Base-by-base conservation (phyloP, 1,139 yeast species). In the Taphrina communis region DNA sequence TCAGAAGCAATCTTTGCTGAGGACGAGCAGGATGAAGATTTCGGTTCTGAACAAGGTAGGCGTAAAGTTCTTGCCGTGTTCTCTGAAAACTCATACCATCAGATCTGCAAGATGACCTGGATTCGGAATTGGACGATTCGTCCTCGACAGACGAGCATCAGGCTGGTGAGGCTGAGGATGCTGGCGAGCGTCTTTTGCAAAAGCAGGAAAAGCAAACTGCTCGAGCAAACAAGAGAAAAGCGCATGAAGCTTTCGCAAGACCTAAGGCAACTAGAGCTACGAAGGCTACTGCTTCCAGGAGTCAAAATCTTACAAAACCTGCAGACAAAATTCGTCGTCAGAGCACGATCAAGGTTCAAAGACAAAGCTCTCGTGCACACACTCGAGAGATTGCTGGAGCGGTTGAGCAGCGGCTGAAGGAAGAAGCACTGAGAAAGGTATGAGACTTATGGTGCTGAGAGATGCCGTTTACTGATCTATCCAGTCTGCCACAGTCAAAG, bases 11-110 rank as follows among this genome's bases (percentile, higher is more conserved):
- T 93, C 72, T 92, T 92, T 74, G 88, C 86, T 74, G 98, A 92
- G 76, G 92, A 89, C 70, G 98, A 85, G 46, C 89, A 89, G 66
- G 97, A 91, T 76, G 86, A 80, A 55, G 97, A 91, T 73, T 91
- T 90, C 76, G 84, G 42, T 19, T 66, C 73, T 2, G 70, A 68
- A 6, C 67, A 63, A 44, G 65, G 65, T 56, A 44, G 38, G 36
- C 9, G 21, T 3, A 11, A 50, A n/a, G 11, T 19, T 21, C 9
- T 21, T 8, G 36, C n/a, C 17, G 11, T 35, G 42, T 5, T 9
- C 6, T 2, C 14, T 39, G 42, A 6, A 11, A 2, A 39, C 42
- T 25, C 11, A 35, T 11, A 9, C 12, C 83, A 25, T 78, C 81
- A 2, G 84, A 80, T 35, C 79, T 72, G 39, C 76, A 74, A 38